A percentile compares a stretch with the other conserved stretches of the same genome.
Conservation (phyloP, 2,329 filamentous ascomycete genomes). For the Claviceps monticola region DNA sequence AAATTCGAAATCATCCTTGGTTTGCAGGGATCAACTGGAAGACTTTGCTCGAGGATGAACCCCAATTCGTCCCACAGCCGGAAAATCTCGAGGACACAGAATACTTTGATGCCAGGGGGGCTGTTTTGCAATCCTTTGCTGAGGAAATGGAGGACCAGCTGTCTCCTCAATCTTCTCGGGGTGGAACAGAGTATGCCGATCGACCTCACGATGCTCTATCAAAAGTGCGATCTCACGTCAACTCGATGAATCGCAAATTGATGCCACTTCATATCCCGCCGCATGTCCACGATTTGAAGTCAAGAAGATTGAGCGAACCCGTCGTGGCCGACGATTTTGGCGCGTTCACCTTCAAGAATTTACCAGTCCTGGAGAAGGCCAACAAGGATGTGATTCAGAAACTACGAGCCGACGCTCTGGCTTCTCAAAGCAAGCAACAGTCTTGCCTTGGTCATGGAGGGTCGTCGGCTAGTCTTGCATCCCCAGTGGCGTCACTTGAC, state of each 20-base stretch:
- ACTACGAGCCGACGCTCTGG: conserved; percentile 79
- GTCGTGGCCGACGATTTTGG: conserved; percentile 86
- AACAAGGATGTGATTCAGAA: conserved; percentile 99
- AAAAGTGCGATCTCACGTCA: conserved; percentile 74
- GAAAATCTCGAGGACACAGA: conserved; percentile 96
- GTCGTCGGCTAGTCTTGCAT: conserved; percentile 27
- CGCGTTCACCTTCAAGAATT: conserved; percentile 91
- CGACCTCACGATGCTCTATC: conserved; percentile 91
- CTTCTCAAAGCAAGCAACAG: conserved; percentile 42
- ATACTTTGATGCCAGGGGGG: conserved; percentile 88
- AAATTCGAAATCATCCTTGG: conserved; percentile 84
- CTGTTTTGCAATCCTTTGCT: conserved; percentile 80
- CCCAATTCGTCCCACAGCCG: conserved; percentile 83
- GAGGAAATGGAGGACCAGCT: conserved; percentile 88
- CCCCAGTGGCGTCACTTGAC: conserved; percentile 59
- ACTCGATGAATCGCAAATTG: conserved; percentile 71
- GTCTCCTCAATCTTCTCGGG: conserved; percentile 55
- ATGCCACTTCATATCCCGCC: conserved; percentile 96
- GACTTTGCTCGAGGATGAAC: conserved; percentile 81
- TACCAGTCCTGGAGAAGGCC: conserved; percentile 90
- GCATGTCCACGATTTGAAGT: conserved; percentile 84
- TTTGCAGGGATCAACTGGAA: conserved; percentile 83
- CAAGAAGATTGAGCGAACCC: conserved; percentile 79
- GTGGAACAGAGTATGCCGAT: conserved; percentile 67
- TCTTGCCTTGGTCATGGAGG: conserved; percentile 29